A percentile compares a stretch with the other conserved stretches of the same genome.
These are phyloP conservation scores for Tolypocladium nubicola DNA, from an alignment of 2,329 filamentous ascomycete genomes.

Conservation along the genomic window DNA sequence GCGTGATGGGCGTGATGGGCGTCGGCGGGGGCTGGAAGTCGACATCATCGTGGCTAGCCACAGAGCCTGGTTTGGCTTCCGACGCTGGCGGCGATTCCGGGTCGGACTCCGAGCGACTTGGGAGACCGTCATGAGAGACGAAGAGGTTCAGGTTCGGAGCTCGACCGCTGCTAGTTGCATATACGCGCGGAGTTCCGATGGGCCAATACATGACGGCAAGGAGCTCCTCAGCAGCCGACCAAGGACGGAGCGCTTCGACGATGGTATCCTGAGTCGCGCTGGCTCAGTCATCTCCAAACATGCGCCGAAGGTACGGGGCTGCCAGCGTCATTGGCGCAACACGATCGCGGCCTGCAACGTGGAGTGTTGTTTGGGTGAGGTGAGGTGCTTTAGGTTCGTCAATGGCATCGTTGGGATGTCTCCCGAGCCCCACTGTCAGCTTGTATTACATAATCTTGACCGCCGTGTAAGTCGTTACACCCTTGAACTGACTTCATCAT, in stretches of 20 bases:
- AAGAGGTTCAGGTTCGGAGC: slow-evolving; percentile 37
- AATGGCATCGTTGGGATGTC: not conserved
- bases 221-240: slow-evolving; percentile 13
- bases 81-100: slow-evolving; percentile 2
- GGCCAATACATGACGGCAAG: slow-evolving; percentile 74
- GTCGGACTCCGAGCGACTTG: slow-evolving; percentile 20
- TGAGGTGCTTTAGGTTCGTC: not conserved
- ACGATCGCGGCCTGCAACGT: not conserved
- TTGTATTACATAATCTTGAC: not conserved
- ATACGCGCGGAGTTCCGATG: slow-evolving; percentile 72
- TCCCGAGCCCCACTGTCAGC: not conserved
- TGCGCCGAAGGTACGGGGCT: slow-evolving; percentile 6
- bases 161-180: slow-evolving; percentile 62
- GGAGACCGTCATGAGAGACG: slow-evolving; percentile 51
- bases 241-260: slow-evolving; percentile 8
- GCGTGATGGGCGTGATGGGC: slow-evolving; percentile 45
- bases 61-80: slow-evolving; percentile 11
- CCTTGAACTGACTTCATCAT: not conserved
- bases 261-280: slow-evolving; percentile 8
- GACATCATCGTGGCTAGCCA: slow-evolving; percentile 20
- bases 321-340: slow-evolving; percentile 11
- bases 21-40: slow-evolving; percentile 28
- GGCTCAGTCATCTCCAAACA: slow-evolving; percentile 15
- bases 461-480: not conserved
- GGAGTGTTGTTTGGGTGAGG: not conserved